Conservation (phyloP, 306 rosid genomes). For the Oxytropis ochrocephala region DNA sequence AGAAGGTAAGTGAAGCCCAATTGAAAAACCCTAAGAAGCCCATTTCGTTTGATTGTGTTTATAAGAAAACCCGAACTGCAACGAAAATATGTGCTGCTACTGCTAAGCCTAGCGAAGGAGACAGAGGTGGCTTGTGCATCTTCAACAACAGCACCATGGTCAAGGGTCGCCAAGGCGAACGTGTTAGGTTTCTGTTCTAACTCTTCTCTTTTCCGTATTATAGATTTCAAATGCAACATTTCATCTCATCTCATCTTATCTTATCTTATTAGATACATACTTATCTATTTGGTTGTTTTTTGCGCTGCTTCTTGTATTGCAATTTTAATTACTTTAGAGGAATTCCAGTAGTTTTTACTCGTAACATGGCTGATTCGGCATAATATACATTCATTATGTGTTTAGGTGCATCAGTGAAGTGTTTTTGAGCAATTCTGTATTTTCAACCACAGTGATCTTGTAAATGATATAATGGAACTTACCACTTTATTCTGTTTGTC, state of each 20-base stretch:
- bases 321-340: background rate
- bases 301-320: background rate
- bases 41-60: background rate
- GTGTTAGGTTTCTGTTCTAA: constrained; percentile 55
- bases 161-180: constrained; percentile 86
- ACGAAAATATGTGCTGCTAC: background rate
- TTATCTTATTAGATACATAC: background rate
- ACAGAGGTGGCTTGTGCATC: background rate
- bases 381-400: background rate
- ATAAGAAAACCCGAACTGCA: background rate
- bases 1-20: background rate
- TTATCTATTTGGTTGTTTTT: background rate
- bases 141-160: constrained; percentile 41
- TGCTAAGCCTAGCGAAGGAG: background rate
- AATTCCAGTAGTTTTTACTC: background rate
- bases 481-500: background rate
- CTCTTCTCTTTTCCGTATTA: background rate
- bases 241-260: too few species aligned
- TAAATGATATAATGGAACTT: background rate
- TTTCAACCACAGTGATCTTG: background rate
- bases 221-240: background rate
- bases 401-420: background rate
- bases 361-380: too few species aligned
- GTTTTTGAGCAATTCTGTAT: background rate
- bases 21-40: constrained; percentile 14